Conservation (phyloP, 2,329 filamentous ascomycete species). For the Stachybotrys chlorohalonatus region DNA sequence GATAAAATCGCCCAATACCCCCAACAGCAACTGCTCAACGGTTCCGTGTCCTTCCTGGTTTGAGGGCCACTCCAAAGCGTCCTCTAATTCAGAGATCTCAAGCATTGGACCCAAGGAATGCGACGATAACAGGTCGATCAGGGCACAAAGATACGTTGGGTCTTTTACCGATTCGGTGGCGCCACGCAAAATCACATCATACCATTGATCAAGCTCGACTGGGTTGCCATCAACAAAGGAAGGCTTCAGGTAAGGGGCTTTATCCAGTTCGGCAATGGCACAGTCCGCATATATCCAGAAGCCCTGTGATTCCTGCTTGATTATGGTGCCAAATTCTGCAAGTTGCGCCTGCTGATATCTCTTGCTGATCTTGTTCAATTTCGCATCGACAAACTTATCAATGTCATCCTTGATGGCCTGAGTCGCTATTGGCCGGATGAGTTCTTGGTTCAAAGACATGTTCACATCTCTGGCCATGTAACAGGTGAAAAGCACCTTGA, state of each 20-base stretch:
- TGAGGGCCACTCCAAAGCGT: not conserved
- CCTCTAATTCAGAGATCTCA: not conserved
- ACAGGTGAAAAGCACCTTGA: not conserved
- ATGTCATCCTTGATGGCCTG: not conserved
- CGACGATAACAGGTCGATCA: not conserved
- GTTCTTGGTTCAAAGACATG: not conserved
- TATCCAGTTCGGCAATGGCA: slow-evolving; percentile 5
- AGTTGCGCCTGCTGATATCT: not conserved
- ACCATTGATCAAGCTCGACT: slow-evolving; percentile 3
- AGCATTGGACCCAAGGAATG: not conserved
- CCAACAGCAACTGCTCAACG: not conserved
- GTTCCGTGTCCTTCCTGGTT: not conserved
- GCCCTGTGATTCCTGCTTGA: slow-evolving; percentile 4
- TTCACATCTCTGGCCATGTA: not conserved
- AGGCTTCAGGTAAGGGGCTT: not conserved
- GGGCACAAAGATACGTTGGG: not conserved
- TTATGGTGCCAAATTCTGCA: not conserved
- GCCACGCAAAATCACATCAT: slow-evolving; percentile 2
- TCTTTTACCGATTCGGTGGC: not conserved
- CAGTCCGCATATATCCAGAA: slow-evolving; percentile 10
- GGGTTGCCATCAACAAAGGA: slow-evolving; percentile 4
- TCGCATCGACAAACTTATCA: not conserved
- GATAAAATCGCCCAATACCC: not conserved
- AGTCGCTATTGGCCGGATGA: not conserved
- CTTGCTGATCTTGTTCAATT: not conserved